A percentile compares a stretch with the other conserved stretches of the same genome.
phyloP scores from a whole-genome alignment of 768 basidiomycete genomes.

The Mycena haematopus region DNA sequence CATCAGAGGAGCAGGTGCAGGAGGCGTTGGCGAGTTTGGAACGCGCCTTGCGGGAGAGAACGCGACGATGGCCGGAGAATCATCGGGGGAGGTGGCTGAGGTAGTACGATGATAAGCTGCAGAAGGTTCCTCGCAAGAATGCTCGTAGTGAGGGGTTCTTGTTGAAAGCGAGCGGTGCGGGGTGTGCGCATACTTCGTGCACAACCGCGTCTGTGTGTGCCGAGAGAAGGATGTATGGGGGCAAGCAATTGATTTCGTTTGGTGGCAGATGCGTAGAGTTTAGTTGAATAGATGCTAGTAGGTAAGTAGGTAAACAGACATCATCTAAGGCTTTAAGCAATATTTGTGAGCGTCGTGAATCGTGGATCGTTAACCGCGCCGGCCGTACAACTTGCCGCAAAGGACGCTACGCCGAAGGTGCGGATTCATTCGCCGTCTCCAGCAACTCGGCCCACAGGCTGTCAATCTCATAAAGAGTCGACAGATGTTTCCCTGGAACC shows the following conservation, averaged over 20 bases:
- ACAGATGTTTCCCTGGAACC: slow-evolving; percentile 58
- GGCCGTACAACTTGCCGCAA: too few relatives aligned
- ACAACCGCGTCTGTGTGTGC: slow-evolving; percentile 17
- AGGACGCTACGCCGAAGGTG: not conserved
- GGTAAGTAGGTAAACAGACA: too few relatives aligned
- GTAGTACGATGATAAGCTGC: slow-evolving; percentile 20
- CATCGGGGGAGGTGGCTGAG: slow-evolving; percentile 14
- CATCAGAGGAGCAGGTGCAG: slow-evolving; percentile 17
- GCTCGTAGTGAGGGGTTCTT: slow-evolving; percentile 14
- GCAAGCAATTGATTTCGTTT: too few relatives aligned
- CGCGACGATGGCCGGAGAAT: slow-evolving; percentile 13
- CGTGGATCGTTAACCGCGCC: too few relatives aligned
- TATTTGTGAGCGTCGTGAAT: too few relatives aligned
- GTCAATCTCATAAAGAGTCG: slow-evolving; percentile 51
- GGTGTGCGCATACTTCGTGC: slow-evolving; percentile 16
- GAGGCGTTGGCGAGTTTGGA: slow-evolving; percentile 9
- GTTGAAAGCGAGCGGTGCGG: slow-evolving; percentile 13
- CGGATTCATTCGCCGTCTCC: slow-evolving; percentile 3
- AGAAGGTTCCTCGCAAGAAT: slow-evolving; percentile 14
- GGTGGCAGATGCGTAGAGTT: too few relatives aligned
- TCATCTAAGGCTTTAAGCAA: too few relatives aligned
- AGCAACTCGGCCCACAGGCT: slow-evolving; percentile 51
- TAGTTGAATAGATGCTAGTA: too few relatives aligned
- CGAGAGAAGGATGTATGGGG: slow-evolving; percentile 19
- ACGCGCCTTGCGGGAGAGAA: slow-evolving; percentile 6